A percentile compares a stretch with the other conserved stretches of the same genome.
phyloP scores from a whole-genome alignment of 2,329 filamentous ascomycete genomes.

The Podosphaera aphanis region DNA sequence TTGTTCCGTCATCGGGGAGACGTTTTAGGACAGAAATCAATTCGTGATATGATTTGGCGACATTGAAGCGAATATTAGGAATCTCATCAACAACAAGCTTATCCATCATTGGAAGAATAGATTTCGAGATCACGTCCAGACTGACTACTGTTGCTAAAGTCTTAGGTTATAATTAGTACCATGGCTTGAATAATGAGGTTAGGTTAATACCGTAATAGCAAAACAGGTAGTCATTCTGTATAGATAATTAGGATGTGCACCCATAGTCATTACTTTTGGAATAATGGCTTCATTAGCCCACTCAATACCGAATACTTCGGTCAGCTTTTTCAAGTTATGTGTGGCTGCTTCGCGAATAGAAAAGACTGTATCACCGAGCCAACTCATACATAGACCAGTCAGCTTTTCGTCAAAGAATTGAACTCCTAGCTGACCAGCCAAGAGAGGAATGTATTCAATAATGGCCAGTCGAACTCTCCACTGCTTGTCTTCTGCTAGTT shows the following conservation, averaged over 20 bases:
- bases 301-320: conserved; percentile 92
- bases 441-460: conserved; percentile 94
- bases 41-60: conserved; percentile 87
- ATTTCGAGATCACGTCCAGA: conserved; percentile 76
- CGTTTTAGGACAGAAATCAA: conserved; percentile 81
- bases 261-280: conserved; percentile 96
- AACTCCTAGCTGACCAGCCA: conserved; percentile 85
- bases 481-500: conserved; percentile 96
- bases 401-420: conserved; percentile 98
- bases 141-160: conserved; percentile 84
- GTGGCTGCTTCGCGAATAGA: conserved; percentile 95
- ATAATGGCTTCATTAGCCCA: conserved; percentile 96
- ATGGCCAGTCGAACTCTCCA: conserved; percentile 95
- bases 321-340: conserved; percentile 92
- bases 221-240: conserved; percentile 99
- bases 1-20: conserved; percentile 68
- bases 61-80: conserved; percentile 97
- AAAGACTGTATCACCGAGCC: conserved; percentile 95
- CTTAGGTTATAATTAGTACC: conserved; percentile 24
- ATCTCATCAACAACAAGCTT: conserved; percentile 86
- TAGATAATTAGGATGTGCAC: conserved; percentile 91
- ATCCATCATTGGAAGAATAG: conserved; percentile 87
- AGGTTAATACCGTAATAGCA: conserved; percentile 60
- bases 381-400: conserved; percentile 87
- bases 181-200: not conserved